phyloP scores from a whole-genome alignment of 176 grass and related monocot species.

The Saccharum officinarum region DNA sequence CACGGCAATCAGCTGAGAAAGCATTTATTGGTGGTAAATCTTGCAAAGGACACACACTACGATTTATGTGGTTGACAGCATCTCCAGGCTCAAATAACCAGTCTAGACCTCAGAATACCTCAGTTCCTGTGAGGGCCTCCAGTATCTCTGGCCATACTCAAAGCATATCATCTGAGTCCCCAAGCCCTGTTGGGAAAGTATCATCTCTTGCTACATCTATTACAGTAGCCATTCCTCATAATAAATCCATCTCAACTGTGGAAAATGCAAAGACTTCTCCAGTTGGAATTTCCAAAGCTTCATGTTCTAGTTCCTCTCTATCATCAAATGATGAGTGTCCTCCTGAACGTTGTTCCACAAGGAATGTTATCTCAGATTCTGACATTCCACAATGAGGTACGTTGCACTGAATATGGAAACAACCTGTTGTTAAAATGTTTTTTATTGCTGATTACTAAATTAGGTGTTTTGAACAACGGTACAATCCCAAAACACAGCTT shows the following conservation, averaged over 20 bases:
- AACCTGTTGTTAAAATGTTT: constrained; percentile 23
- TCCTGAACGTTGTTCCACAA: constrained; percentile 30
- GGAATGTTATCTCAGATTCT: constrained; percentile 29
- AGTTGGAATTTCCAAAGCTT: constrained; percentile 20
- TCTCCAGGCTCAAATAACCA: constrained; percentile 48
- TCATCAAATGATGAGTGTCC: constrained; percentile 42
- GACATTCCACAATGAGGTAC: constrained; percentile 54
- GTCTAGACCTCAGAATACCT: constrained; percentile 41
- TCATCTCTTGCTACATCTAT: constrained; percentile 21
- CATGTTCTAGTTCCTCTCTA: constrained; percentile 30
- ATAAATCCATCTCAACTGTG: constrained; percentile 9
- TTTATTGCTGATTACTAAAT: background rate
- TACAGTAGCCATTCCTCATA: constrained; percentile 10
- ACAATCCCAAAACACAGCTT: background rate
- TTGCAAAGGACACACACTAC: constrained; percentile 71
- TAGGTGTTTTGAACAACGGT: background rate
- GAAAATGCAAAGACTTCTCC: constrained; percentile 36
- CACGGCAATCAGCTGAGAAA: constrained; percentile 75
- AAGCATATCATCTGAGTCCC: constrained; percentile 45
- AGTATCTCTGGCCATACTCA: constrained; percentile 29
- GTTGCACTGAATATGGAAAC: constrained; percentile 20
- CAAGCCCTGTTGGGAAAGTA: constrained; percentile 34
- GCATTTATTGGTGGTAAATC: constrained; percentile 80
- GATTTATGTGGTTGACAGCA: constrained; percentile 78
- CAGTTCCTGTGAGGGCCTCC: constrained; percentile 16